Conservation (phyloP, 1,284 basidiomycete genomes). For the Xerocomus amazonicus region DNA sequence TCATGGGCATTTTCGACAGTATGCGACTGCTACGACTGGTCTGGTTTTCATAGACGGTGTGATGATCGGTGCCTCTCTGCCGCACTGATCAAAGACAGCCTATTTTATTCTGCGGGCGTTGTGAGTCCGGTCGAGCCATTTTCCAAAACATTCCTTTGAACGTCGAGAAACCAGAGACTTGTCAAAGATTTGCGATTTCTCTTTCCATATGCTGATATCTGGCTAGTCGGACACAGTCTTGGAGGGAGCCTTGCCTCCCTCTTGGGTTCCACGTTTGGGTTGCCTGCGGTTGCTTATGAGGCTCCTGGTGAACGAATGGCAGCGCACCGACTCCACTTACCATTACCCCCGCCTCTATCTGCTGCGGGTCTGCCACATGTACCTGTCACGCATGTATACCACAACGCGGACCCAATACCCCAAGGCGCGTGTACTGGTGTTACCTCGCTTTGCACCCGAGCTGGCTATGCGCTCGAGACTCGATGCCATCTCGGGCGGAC, state of each 20-base stretch:
- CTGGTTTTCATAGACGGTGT: conserved; percentile 63
- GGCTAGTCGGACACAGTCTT: conserved; percentile 88
- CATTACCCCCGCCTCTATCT: conserved; percentile 49
- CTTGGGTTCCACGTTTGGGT: conserved; percentile 90
- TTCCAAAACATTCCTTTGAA: conserved; percentile 7
- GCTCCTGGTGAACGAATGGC: conserved; percentile 89
- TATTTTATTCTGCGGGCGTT: conserved; percentile 86
- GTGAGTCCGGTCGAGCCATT: conserved; percentile 41
- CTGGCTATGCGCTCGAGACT: conserved; percentile 71
- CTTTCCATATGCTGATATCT: conserved; percentile 85
- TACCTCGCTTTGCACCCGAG: conserved; percentile 59
- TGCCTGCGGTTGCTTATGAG: conserved; percentile 91
- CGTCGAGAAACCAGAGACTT: conserved; percentile 42
- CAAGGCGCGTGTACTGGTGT: conserved; percentile 73
- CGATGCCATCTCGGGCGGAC: conserved; percentile 67
- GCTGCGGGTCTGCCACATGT: conserved; percentile 28
- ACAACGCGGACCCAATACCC: conserved; percentile 79
- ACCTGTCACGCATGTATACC: conserved; percentile 72
- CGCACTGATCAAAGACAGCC: conserved; percentile 82
- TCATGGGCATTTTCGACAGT: conserved; percentile 82
- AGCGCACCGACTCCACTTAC: conserved; percentile 82
- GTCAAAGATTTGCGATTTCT: conserved; percentile 78
- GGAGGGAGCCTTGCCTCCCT: conserved; percentile 88
- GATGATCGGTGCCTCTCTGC: conserved; percentile 80
- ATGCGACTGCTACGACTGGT: conserved; percentile 81